Percentiles rank a stretch among this genome's conserved stretches.
phyloP scores from a whole-genome alignment of 495 filamentous ascomycete species.

The Endocarpon pusillum region DNA sequence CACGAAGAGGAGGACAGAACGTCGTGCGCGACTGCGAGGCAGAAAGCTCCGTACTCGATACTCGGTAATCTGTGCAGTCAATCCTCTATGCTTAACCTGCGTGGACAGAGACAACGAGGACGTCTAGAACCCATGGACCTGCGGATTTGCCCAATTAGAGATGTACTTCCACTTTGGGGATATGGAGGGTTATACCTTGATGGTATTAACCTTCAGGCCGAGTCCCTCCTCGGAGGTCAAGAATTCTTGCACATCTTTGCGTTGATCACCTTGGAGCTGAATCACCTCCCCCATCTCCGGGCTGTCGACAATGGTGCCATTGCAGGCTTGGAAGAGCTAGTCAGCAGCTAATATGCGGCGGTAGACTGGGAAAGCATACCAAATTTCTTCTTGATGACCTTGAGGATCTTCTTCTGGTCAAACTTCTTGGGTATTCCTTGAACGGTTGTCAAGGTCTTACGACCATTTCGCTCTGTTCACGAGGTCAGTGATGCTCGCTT shows the following conservation, averaged over 20 bases:
- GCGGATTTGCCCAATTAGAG: constrained; percentile 4
- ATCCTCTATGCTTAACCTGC: too few species aligned
- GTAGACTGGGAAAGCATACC: constrained; percentile 37
- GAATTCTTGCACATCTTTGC: constrained; percentile 96
- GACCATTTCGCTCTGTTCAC: constrained; percentile 94
- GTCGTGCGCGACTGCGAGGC: too few species aligned
- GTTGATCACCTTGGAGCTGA: constrained; percentile 97
- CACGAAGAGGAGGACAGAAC: too few species aligned
- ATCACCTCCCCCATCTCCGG: constrained; percentile 99
- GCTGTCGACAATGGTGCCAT: constrained; percentile 98
- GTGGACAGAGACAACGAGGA: too few species aligned
- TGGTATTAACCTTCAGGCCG: constrained; percentile 84
- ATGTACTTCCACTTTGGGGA: neutral
- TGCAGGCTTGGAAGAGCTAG: constrained; percentile 56
- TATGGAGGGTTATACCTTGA: constrained; percentile 49
- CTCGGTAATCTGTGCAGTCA: too few species aligned
- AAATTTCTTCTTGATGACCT: constrained; percentile 99
- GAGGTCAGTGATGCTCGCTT: constrained; percentile 12
- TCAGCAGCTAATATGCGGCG: constrained; percentile 6
- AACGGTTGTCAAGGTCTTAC: constrained; percentile 98
- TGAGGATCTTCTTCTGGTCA: constrained; percentile 98
- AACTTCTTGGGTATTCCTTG: constrained; percentile 97
- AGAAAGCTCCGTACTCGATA: too few species aligned
- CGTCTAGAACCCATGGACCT: constrained; percentile 43
- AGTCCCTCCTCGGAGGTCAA: constrained; percentile 84